Evolutionary conservation across 768 basidiomycete species (phyloP).

Genomic region (Mycena metata): DNA sequence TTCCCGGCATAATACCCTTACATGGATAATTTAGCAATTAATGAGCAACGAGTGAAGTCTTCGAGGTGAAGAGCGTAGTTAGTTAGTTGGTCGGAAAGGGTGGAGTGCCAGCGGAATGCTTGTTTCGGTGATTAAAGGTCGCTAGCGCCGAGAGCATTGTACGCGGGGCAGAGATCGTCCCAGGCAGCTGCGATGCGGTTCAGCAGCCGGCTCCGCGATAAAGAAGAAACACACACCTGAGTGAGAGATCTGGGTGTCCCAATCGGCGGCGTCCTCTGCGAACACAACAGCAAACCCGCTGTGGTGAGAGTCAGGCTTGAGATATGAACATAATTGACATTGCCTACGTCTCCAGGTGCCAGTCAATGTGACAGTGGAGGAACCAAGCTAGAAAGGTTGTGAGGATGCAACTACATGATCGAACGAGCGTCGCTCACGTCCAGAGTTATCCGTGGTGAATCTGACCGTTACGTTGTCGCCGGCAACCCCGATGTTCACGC

Average conservation of each 20-base stretch:
- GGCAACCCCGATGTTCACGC: conserved; percentile 48
- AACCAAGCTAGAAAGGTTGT: conserved; percentile 52
- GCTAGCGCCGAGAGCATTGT: not conserved
- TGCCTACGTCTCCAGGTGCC: conserved; percentile 60
- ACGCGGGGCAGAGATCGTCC: conserved; percentile 7
- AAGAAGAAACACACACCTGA: not conserved
- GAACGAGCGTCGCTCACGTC: conserved; percentile 39
- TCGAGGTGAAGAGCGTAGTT: not conserved
- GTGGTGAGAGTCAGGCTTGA: not conserved
- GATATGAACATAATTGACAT: not conserved
- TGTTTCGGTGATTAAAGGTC: conserved; percentile 1
- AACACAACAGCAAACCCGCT: conserved; percentile 59
- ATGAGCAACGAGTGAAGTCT: not conserved
- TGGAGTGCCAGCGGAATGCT: not conserved
- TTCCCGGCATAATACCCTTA: no score
- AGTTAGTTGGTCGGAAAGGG: not conserved
- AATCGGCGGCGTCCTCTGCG: conserved; percentile 49
- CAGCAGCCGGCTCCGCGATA: not conserved
- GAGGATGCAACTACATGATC: not conserved
- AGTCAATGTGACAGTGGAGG: conserved; percentile 69
- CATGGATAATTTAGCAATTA: no score
- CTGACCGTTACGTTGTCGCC: conserved; percentile 61
- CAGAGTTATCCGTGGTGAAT: conserved; percentile 65
- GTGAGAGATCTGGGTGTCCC: not conserved
- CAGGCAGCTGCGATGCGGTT: not conserved